These are phyloP conservation scores for sunflower (Helianthus annuus) DNA, from an alignment of 129 eudicot genomes.

Conservation along the genomic window HanXRQr2.0-SUNRISE NC_035433.2:552305-552804, in stretches of 20 bases:
- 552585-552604: not conserved
- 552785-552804: constrained; percentile 12
- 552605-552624: not conserved
- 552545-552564: constrained; percentile 15
- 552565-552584: constrained; percentile 32
- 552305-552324: no score
- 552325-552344: no score
- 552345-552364: not conserved
- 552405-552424: constrained; percentile 24
- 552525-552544: constrained; percentile 30
- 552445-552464: constrained; percentile 35
- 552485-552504: constrained; percentile 23
- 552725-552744: constrained; percentile 26
- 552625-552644: constrained; percentile 6
- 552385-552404: not conserved
- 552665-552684: not conserved
- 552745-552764: constrained; percentile 24
- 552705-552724: constrained; percentile 31
- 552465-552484: constrained; percentile 31
- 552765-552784: constrained; percentile 15
- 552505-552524: constrained; percentile 23
- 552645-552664: constrained; percentile 5
- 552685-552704: constrained; percentile 16
- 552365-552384: constrained; percentile 1
- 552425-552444: constrained; percentile 32